These are phyloP conservation scores for Apiospora rasikravindrae DNA, from an alignment of 2,329 filamentous ascomycete genomes.

Conservation along the genomic window DNA sequence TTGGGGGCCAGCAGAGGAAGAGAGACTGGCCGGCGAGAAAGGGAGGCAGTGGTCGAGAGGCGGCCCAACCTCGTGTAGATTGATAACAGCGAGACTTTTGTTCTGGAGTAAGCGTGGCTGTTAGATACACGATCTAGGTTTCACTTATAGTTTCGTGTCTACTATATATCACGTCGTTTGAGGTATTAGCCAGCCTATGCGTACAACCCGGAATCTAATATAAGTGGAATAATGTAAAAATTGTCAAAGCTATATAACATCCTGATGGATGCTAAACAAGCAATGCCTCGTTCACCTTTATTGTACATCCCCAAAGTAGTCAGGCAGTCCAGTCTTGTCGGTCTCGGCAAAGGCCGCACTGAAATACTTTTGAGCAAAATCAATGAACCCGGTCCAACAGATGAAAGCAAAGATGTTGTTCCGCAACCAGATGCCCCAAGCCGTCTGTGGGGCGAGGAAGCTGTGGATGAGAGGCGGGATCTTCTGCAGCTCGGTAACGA, in stretches of 20 bases:
- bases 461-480: conserved; percentile 39
- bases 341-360: background rate
- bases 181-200: too few relatives aligned
- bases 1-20: conserved; percentile 14
- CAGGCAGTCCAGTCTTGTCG: background rate
- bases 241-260: too few relatives aligned
- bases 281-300: background rate
- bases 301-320: background rate
- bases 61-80: background rate
- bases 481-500: conserved; percentile 41
- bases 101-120: background rate
- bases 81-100: background rate
- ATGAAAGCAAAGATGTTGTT: conserved; percentile 48
- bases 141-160: too few relatives aligned
- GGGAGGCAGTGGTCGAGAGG: background rate
- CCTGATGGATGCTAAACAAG: background rate
- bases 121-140: background rate
- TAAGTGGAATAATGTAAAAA: background rate
- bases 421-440: conserved; percentile 50
- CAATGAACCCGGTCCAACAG: conserved; percentile 41
- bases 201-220: too few relatives aligned
- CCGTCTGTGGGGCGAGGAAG: conserved; percentile 50
- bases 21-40: background rate
- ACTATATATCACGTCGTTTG: too few relatives aligned
- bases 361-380: conserved; percentile 38